These are phyloP conservation scores for Penicillium nucicola DNA, from an alignment of 495 filamentous ascomycete genomes.

Conservation along the genomic window DNA sequence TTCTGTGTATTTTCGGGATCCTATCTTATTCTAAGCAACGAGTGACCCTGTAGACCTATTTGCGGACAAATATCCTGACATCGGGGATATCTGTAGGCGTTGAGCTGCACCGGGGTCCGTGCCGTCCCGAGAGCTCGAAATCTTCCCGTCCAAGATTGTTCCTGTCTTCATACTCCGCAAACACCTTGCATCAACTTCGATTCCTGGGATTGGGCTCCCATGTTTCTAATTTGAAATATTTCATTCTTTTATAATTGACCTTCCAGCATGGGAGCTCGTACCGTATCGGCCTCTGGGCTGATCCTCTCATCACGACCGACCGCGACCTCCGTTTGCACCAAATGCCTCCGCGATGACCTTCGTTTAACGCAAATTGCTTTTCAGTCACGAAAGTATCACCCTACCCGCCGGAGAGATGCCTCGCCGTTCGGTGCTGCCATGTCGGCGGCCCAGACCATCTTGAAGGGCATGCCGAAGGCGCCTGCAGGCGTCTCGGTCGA, in stretches of 20 bases:
- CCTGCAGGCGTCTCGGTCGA: slow-evolving; percentile 63
- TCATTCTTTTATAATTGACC: neutral
- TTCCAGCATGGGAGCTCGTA: slow-evolving; percentile 44
- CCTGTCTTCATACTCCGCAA: slow-evolving; percentile 8
- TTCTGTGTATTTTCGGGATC: too few species aligned
- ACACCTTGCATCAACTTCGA: neutral
- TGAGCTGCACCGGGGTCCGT: slow-evolving; percentile 24
- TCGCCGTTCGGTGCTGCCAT: slow-evolving; percentile 68
- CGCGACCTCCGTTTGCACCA: slow-evolving; percentile 36
- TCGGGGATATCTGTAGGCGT: too few species aligned
- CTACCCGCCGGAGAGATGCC: slow-evolving; percentile 38
- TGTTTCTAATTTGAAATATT: slow-evolving; percentile 7
- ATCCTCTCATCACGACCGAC: slow-evolving; percentile 35
- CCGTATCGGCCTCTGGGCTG: slow-evolving; percentile 38
- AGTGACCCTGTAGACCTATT: too few species aligned
- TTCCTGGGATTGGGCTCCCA: slow-evolving; percentile 1
- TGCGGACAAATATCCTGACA: too few species aligned
- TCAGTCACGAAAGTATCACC: slow-evolving; percentile 43
- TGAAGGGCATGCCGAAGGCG: slow-evolving; percentile 65
- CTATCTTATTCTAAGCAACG: too few species aligned
- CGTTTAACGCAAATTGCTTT: slow-evolving; percentile 18
- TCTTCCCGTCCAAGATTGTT: slow-evolving; percentile 26
- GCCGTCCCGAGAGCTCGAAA: slow-evolving; percentile 31
- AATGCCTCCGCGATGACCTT: slow-evolving; percentile 46
- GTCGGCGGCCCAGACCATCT: slow-evolving; percentile 72